Evolutionary conservation across 345 rosid species (phyloP), one percentile per base, ranked within the genome.

Genomic region (Punica granatum): DNA sequence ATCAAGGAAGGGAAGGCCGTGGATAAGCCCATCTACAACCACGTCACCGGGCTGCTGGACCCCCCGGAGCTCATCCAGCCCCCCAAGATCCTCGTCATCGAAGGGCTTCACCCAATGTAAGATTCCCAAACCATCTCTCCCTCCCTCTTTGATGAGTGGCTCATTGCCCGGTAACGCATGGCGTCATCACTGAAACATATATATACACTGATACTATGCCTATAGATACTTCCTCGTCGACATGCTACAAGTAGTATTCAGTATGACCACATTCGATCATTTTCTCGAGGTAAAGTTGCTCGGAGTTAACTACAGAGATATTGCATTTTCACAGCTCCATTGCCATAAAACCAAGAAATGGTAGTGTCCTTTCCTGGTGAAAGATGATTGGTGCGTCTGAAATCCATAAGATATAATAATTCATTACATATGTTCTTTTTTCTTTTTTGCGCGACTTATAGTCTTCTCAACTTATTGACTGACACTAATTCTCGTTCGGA

Each of bases 71-170:
- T 85, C 77, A 94, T 86, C 65, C 83, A 86, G 66, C 96, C 99
- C 39, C 99, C 99, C 12, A 94, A 86, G 92, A 91, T 94, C 75
- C 92, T 89, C 46, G 97, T 94, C 71, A 91, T 94, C 70, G 99
- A 94, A 86, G 99, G 99, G 18, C 76, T 94, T 67, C 99, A 94
- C 67, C 99, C 99, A 36, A 91, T 94, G 99, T 94, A 86, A 83
- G 97, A 89, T 34, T 33, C 54, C 21, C 33, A 39, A 6, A 19
- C 37, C 25, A 32, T 37, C 9, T 65, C 53, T 28, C 16, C 46
- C 63, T 36, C 39, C 41, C 21, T 11, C 25, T n/a, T n/a, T n/a
- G n/a, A n/a, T n/a, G n/a, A n/a, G n/a, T n/a, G n/a, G n/a, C n/a
- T n/a, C n/a, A n/a, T n/a, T n/a, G n/a, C n/a, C n/a, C n/a, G n/a